Percentiles rank a stretch among this genome's conserved stretches.
Evolutionary conservation across 1,284 basidiomycete species (phyloP).

Genomic region (Apiotrichum porosum): DNA sequence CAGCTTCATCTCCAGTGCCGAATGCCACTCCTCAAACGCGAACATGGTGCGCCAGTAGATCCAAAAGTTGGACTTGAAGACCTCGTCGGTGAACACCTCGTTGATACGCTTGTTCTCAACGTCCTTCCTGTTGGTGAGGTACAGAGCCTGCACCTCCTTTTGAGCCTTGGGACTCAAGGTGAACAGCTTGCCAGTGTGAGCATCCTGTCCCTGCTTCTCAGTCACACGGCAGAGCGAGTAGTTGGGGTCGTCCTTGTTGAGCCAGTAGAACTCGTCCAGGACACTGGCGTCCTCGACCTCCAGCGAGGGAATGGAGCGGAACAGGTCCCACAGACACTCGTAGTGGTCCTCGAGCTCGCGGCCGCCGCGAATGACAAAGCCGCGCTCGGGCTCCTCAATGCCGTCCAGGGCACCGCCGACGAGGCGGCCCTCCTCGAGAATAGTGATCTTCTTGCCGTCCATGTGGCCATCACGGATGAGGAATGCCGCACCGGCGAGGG

Average conservation of each 20-base stretch:
- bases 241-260: slow-evolving; percentile 7
- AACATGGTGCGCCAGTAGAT: slow-evolving; percentile 4
- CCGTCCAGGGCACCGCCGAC: slow-evolving; percentile 1
- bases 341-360: slow-evolving; percentile 9
- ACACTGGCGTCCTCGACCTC: slow-evolving; percentile 1
- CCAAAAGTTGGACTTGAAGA: slow-evolving; percentile 3
- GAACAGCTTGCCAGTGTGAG: neutral
- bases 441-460: slow-evolving; percentile 1
- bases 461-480: slow-evolving; percentile 3
- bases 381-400: neutral
- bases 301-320: slow-evolving; percentile 3
- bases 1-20: slow-evolving; percentile 2
- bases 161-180: neutral
- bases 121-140: neutral
- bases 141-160: neutral
- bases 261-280: slow-evolving; percentile 5
- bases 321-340: slow-evolving; percentile 6
- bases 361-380: slow-evolving; percentile 2
- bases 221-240: slow-evolving; percentile 1
- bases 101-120: neutral
- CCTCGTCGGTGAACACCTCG: neutral
- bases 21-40: slow-evolving; percentile 1
- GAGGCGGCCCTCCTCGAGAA: neutral
- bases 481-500: slow-evolving; percentile 2
- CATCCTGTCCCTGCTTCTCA: neutral